Percentiles rank a stretch among this genome's conserved stretches.
phyloP scores from a whole-genome alignment of 2,329 filamentous ascomycete species.

The Alternaria sp. region DNA sequence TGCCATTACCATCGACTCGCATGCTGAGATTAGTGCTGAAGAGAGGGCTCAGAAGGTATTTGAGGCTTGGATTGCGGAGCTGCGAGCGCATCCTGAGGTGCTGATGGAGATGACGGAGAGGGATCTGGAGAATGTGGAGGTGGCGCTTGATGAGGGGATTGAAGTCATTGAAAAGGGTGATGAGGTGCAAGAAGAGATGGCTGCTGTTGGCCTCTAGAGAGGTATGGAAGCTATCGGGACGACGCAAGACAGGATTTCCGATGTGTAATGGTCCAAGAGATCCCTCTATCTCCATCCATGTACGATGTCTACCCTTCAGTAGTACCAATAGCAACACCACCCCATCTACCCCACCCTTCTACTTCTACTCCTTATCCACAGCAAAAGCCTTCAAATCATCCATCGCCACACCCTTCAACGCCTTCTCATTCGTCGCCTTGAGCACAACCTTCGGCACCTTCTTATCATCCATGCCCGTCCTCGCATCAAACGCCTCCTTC shows the following conservation, averaged over 20 bases:
- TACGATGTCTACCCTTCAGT: not conserved
- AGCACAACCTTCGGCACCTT: constrained; percentile 58
- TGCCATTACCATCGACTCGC: not conserved
- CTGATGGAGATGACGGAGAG: not conserved
- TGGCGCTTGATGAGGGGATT: not conserved
- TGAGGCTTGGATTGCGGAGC: not conserved
- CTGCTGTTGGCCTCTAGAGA: not conserved
- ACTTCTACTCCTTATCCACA: constrained; percentile 41
- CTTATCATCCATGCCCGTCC: constrained; percentile 54
- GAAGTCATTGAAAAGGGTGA: not conserved
- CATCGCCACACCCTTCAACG: constrained; percentile 55
- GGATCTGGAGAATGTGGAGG: not conserved
- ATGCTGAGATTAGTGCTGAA: not conserved
- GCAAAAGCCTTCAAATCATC: constrained; percentile 60
- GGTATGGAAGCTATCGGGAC: not conserved
- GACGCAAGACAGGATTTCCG: not conserved
- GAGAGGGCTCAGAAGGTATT: not conserved
- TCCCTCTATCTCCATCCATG: no score
- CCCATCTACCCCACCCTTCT: not conserved
- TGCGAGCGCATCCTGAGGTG: not conserved
- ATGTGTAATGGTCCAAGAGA: not conserved
- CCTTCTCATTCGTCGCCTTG: constrained; percentile 60
- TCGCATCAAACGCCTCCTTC: constrained; percentile 65
- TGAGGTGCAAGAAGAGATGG: not conserved
- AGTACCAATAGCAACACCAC: not conserved